Evolutionary conservation across 2,329 filamentous ascomycete genomes (phyloP), one percentile per base, ranked within the genome.

Genomic region (Thelonectria discophora): DNA sequence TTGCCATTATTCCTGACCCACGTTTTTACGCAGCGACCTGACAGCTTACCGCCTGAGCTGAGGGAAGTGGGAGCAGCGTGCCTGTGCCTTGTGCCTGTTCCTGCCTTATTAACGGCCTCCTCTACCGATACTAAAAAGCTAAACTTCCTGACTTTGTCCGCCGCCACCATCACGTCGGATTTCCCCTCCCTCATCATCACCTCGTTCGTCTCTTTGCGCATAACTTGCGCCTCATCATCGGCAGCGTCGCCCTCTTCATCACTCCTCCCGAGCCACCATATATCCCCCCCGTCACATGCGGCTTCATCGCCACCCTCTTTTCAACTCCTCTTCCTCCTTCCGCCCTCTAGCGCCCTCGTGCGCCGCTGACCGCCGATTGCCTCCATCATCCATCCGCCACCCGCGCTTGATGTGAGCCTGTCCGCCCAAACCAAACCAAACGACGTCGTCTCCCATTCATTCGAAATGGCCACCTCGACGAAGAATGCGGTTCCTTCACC

Each of bases 381-480:
- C 64, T 68, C 48, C 46, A 50, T 55, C 59, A 54, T 66, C 65
- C 67, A 30, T 17, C 68, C 66, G 51, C 58, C 53, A 64, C 66
- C 48, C 55, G 50, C 54, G 53, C 58, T 70, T 60, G 58, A 71
- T 67, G 69, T 63, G 64, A 71, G 51, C 24, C 60, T 42, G 51
- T 63, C 55, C 43, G 37, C 52, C 55, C 32, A 30, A 42, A 18
- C 21, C 55, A 27, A 30, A 40, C 24, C 21, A 48, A 53, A 42
- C 27, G 21, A 47, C 59, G 37, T 45, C 50, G 43, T 52, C 55
- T 57, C 47, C 43, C 43, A 48, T 39, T 21, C 58, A 46, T 37
- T 30, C 56, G 64, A 34, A 58, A 74, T 74, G 72, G 69, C 70
- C 58, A 64, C 70, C 42, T 59, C 72, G 54, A 58, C 72, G 47